Conservation (phyloP, 2,329 filamentous ascomycete genomes). For the Xylaria multiplex region DNA sequence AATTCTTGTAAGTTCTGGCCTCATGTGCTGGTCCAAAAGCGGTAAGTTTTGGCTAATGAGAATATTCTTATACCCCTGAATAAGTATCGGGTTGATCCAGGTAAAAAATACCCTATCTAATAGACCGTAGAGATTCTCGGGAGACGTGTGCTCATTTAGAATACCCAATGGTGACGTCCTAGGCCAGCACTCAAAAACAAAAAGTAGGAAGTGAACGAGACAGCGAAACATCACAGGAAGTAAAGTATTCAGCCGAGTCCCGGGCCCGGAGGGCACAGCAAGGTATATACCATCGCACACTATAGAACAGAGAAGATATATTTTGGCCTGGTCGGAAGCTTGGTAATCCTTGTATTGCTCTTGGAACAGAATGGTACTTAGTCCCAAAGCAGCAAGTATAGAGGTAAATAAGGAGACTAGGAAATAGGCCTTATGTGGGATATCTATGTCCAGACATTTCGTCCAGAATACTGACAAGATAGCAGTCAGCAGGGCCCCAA, state of each 20-base stretch:
- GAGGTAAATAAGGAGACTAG: conserved; percentile 2
- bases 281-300: conserved; percentile 36
- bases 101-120: conserved; percentile 47
- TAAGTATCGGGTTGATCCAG: conserved; percentile 50
- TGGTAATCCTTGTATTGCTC: not conserved
- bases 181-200: not conserved
- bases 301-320: conserved; percentile 42
- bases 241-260: not conserved
- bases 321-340: conserved; percentile 34
- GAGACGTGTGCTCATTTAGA: conserved; percentile 31
- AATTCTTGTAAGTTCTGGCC: conserved; percentile 39
- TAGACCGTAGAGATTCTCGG: conserved; percentile 46
- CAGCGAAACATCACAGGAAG: conserved; percentile 12
- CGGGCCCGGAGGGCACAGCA: conserved; percentile 14
- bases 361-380: not conserved
- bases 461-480: no score
- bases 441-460: no score
- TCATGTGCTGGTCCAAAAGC: conserved; percentile 40
- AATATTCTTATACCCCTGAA: conserved; percentile 44
- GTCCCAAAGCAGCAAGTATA: not conserved
- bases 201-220: not conserved
- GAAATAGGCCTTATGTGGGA: not conserved
- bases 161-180: not conserved
- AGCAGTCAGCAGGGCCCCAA: no score
- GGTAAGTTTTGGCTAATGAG: conserved; percentile 45